These are phyloP conservation scores for Venturiaceae sp. DNA, from an alignment of 2,329 filamentous ascomycete species.

Conservation along the genomic window DNA sequence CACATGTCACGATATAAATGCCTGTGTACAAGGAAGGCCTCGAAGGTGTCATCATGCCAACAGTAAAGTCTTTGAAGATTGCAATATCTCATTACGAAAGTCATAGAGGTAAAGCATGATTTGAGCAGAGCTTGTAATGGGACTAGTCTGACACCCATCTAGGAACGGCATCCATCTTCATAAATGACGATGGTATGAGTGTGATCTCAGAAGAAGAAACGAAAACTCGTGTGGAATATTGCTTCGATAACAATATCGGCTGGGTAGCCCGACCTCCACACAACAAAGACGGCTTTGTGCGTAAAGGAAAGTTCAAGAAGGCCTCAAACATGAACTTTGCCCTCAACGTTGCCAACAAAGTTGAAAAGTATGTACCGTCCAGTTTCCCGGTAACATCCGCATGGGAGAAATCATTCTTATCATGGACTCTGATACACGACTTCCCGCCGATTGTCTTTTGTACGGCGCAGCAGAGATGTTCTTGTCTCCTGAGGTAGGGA, in stretches of 20 bases:
- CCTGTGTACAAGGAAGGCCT: conserved; percentile 11
- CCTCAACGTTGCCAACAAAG: conserved; percentile 55
- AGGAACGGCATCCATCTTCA: conserved; percentile 10
- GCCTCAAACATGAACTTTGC: conserved; percentile 61
- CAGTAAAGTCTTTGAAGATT: conserved; percentile 4
- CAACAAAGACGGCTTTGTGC: conserved; percentile 43
- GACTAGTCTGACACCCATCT: not conserved
- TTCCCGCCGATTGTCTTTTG: conserved; percentile 12
- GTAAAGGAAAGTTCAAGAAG: conserved; percentile 61
- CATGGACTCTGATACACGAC: conserved; percentile 20
- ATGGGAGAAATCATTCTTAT: conserved; percentile 63
- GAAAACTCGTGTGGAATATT: conserved; percentile 5
- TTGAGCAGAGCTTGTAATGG: not conserved
- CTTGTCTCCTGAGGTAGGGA: conserved; percentile 11
- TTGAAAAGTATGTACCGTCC: conserved; percentile 54
- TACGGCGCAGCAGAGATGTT: conserved; percentile 11
- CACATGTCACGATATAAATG: conserved; percentile 10
- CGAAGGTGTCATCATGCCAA: conserved; percentile 9
- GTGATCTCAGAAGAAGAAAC: conserved; percentile 1
- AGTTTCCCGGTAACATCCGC: conserved; percentile 66
- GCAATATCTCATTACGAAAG: conserved; percentile 10
- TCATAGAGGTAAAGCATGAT: not conserved
- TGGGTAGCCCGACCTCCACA: conserved; percentile 41
- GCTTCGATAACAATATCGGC: conserved; percentile 44
- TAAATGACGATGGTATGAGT: conserved; percentile 10